Percentiles rank a stretch among this genome's conserved stretches.
phyloP scores from a whole-genome alignment of 2,329 filamentous ascomycete species.

The Aspergillus quadricinctus region DNA sequence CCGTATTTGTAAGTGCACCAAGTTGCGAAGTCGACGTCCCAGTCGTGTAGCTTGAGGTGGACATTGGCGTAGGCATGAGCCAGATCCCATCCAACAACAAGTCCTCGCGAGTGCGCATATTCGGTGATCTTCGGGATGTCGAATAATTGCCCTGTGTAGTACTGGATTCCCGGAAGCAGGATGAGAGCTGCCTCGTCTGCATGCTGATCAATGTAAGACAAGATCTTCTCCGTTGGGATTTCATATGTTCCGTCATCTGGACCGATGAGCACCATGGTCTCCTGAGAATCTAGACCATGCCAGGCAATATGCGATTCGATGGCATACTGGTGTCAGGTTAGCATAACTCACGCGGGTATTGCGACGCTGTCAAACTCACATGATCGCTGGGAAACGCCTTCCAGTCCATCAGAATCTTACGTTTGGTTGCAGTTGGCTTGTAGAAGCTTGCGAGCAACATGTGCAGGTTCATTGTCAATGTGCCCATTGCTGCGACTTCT shows the following conservation, averaged over 20 bases:
- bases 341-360: not conserved
- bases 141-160: slow-evolving; percentile 83
- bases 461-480: slow-evolving; percentile 75
- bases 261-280: slow-evolving; percentile 69
- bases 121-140: slow-evolving; percentile 74
- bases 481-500: slow-evolving; percentile 84
- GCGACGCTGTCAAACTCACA: slow-evolving; percentile 40
- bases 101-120: slow-evolving; percentile 64
- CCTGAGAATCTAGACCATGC: slow-evolving; percentile 61
- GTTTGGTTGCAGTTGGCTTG: slow-evolving; percentile 56
- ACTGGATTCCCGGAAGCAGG: slow-evolving; percentile 81
- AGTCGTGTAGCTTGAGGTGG: slow-evolving; percentile 71
- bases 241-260: slow-evolving; percentile 54
- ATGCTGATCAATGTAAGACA: slow-evolving; percentile 68
- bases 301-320: slow-evolving; percentile 73
- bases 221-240: slow-evolving; percentile 66
- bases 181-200: slow-evolving; percentile 68
- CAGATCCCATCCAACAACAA: slow-evolving; percentile 78
- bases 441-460: slow-evolving; percentile 80
- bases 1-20: slow-evolving; percentile 97
- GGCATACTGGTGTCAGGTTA: slow-evolving; percentile 57
- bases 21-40: slow-evolving; percentile 82
- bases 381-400: slow-evolving; percentile 86
- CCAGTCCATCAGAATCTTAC: slow-evolving; percentile 79
- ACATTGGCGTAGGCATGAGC: slow-evolving; percentile 83